phyloP scores from a whole-genome alignment of 257 asterid species.

The Rubia yunnanensis region DNA sequence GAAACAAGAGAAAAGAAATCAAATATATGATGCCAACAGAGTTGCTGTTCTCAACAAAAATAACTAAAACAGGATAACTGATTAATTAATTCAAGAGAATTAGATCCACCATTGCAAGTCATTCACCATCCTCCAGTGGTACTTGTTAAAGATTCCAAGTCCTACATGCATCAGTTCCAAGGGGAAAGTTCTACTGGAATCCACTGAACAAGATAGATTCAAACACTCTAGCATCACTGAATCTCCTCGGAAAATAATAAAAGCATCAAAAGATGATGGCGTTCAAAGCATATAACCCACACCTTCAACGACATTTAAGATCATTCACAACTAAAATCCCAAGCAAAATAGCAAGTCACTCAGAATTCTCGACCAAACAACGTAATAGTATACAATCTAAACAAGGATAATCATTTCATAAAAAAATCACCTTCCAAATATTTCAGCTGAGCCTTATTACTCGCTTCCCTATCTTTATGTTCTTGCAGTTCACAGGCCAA shows the following conservation, averaged over 20 bases:
- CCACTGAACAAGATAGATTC: not conserved
- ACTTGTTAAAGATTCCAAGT: not conserved
- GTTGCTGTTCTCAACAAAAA: not conserved
- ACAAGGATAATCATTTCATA: not conserved
- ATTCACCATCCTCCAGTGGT: not conserved
- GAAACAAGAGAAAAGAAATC: not conserved
- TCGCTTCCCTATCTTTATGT: conserved; percentile 66
- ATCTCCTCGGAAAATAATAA: not conserved
- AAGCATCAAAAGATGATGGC: not conserved
- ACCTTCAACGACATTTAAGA: not conserved
- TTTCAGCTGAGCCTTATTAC: conserved; percentile 60
- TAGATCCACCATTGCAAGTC: not conserved
- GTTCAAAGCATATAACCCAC: not conserved
- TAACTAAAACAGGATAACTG: not conserved
- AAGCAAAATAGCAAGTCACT: not conserved
- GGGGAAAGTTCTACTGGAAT: not conserved
- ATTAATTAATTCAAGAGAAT: not conserved
- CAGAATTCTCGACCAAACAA: not conserved
- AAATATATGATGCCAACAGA: not conserved
- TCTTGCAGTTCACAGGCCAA: conserved; percentile 66
- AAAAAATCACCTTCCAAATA: conserved; percentile 49
- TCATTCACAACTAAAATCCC: not conserved
- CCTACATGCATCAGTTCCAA: not conserved
- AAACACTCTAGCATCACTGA: not conserved
- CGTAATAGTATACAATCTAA: not conserved